Evolutionary conservation across 139 green algal genomes (phyloP).

Genomic region (Chlamydomonas incerta): DNA sequence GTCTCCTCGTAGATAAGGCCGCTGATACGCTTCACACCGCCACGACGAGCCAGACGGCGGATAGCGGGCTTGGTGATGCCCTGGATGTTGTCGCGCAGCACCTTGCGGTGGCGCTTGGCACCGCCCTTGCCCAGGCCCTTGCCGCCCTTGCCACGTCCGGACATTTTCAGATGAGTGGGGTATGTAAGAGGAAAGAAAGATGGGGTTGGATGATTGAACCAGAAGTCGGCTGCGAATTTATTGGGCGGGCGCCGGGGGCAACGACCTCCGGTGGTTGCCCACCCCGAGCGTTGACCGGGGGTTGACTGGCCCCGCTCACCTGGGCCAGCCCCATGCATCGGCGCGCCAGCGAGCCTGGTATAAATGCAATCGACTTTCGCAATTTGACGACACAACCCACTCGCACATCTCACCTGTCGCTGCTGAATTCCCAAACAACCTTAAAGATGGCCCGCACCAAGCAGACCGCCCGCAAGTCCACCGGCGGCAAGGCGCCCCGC

Average conservation of each 20-base stretch:
- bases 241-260: background rate
- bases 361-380: too few species aligned
- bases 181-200: background rate
- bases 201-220: too few species aligned
- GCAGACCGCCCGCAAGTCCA: conserved; percentile 96
- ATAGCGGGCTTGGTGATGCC: conserved; percentile 95
- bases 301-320: conserved; percentile 34
- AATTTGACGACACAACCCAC: background rate
- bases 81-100: conserved; percentile 94
- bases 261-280: too few species aligned
- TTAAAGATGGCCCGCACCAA: conserved; percentile 93
- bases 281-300: conserved; percentile 25
- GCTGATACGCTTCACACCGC: conserved; percentile 86
- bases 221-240: too few species aligned
- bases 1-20: conserved; percentile 94
- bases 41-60: conserved; percentile 85
- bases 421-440: too few species aligned
- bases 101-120: conserved; percentile 93
- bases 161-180: background rate
- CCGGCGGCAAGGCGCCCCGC: conserved; percentile 91
- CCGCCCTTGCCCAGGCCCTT: conserved; percentile 92
- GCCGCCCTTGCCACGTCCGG: conserved; percentile 83
- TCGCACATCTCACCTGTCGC: background rate
- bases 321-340: too few species aligned
- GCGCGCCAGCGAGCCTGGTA: too few species aligned